phyloP scores from a whole-genome alignment of 441 rosid species.

The Lepidium campestre region DNA sequence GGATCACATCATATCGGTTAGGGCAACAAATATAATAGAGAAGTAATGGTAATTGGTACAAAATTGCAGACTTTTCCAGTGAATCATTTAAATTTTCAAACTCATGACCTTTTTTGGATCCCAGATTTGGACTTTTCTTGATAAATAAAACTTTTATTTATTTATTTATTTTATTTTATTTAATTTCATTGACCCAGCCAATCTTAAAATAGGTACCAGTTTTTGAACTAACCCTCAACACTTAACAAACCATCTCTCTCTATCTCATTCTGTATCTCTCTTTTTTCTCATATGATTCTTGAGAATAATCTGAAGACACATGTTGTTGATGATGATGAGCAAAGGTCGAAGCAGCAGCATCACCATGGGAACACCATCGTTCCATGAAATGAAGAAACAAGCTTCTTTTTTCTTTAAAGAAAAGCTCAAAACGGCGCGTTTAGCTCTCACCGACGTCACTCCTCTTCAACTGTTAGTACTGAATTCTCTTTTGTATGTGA shows the following conservation, averaged over 20 bases:
- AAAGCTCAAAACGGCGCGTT: constrained; percentile 82
- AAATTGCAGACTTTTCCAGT: constrained; percentile 13
- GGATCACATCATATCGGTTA: neutral
- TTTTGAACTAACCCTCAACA: constrained; percentile 2
- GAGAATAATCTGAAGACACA: neutral
- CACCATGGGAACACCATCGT: constrained; percentile 49
- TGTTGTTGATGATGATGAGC: constrained; percentile 46
- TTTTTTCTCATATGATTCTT: neutral
- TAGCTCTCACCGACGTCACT: constrained; percentile 86
- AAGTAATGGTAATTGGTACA: constrained; percentile 7
- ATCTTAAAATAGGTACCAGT: neutral
- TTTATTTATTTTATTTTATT: no score
- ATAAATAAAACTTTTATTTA: neutral
- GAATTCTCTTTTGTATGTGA: neutral
- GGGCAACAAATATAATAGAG: neutral
- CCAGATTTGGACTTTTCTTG: constrained; percentile 20
- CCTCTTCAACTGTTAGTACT: constrained; percentile 65
- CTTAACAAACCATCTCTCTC: neutral
- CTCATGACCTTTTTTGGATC: neutral
- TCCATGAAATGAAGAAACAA: constrained; percentile 73
- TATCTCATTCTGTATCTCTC: neutral
- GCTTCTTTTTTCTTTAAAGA: constrained; percentile 89
- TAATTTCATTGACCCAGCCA: neutral
- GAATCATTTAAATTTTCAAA: constrained; percentile 19
- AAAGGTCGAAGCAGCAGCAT: constrained; percentile 30